Evolutionary conservation across 495 filamentous ascomycete species (phyloP).

Genomic region (Trypethelium eluteriae): DNA sequence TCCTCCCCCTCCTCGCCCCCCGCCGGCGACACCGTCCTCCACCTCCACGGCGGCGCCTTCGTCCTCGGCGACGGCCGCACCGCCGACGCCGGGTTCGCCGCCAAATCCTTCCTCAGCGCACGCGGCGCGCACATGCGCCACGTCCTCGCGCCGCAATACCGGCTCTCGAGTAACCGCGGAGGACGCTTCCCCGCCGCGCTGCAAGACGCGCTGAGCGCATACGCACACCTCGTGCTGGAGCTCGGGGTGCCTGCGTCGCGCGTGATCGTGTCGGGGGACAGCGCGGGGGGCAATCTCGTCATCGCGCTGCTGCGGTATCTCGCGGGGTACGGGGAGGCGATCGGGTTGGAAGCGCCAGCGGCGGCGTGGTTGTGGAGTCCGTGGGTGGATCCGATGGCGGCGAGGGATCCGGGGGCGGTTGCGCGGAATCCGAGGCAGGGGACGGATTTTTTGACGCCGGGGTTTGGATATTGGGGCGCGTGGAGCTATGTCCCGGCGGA

Average conservation of each 20-base stretch:
- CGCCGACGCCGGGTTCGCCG: slow-evolving; percentile 35
- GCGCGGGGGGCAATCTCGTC: slow-evolving; percentile 28
- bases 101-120: slow-evolving; percentile 24
- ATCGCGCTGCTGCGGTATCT: slow-evolving; percentile 28
- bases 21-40: slow-evolving; percentile 35
- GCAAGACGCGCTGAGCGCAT: slow-evolving; percentile 28
- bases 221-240: slow-evolving; percentile 25
- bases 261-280: slow-evolving; percentile 30
- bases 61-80: slow-evolving; percentile 38
- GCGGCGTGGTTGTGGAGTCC: slow-evolving; percentile 36
- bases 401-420: slow-evolving; percentile 16
- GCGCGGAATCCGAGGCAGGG: slow-evolving; percentile 31
- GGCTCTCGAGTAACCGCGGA: slow-evolving; percentile 24
- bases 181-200: slow-evolving; percentile 29
- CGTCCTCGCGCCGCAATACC: slow-evolving; percentile 30
- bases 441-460: slow-evolving; percentile 35
- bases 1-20: slow-evolving; percentile 38
- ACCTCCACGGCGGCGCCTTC: slow-evolving; percentile 48
- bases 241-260: slow-evolving; percentile 23
- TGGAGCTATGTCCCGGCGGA: slow-evolving; percentile 21
- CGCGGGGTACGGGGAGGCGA: slow-evolving; percentile 21
- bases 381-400: slow-evolving; percentile 33
- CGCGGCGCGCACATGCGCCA: slow-evolving; percentile 17
- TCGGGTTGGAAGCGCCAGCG: slow-evolving; percentile 15
- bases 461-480: slow-evolving; percentile 36